Evolutionary conservation across 2,329 filamentous ascomycete genomes (phyloP), one percentile per base, ranked within the genome.

Genomic region (Cladophialophora psammophila): DNA sequence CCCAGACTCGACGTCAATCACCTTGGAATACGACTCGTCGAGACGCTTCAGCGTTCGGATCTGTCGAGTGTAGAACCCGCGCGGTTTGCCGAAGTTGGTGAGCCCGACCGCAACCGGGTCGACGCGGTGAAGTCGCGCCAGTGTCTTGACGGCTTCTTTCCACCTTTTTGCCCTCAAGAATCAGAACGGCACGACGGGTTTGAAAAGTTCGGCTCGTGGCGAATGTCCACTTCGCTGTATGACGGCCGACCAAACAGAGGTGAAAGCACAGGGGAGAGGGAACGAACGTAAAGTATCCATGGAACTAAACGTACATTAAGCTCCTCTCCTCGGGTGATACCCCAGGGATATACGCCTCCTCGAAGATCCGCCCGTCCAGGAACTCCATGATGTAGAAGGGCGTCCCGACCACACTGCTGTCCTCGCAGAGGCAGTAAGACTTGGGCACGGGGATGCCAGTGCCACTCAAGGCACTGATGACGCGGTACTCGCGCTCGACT

Each of bases 331-430:
- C 83, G 0, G 90, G 79, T 32, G 84, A 84, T 10, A 93, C 87
- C 12, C 83, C 90, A 1, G 93, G 94, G 76, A 98, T 89, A 36
- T 89, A 83, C 52, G 93, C 90, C 79, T 98, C 93, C 75, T 94
- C 91, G 75, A 98, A 92, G 80, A 97, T 96, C 74, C 95, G 90
- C 20, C 95, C 95, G 76, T 96, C 91, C 68, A 98, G 85, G 78
- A 95, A 98, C 78, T 93, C 90, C 95, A 99, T 98, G 76, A 98
- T 90, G 81, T 99, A 98, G 79, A 98, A 99, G 5, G 93, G 87
- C 8, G 94, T 98, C 64, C 94, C 95, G 70, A 98, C 84, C 42
- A 98, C 84, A 64, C 79, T 81, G 50, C 84, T 82, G 80, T 98
- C 94, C 78, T 96, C 91, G 80, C 95, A 99, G 18, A 98, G 86